phyloP scores from a whole-genome alignment of 257 asterid species.

The Solanum peruvianum region DNA sequence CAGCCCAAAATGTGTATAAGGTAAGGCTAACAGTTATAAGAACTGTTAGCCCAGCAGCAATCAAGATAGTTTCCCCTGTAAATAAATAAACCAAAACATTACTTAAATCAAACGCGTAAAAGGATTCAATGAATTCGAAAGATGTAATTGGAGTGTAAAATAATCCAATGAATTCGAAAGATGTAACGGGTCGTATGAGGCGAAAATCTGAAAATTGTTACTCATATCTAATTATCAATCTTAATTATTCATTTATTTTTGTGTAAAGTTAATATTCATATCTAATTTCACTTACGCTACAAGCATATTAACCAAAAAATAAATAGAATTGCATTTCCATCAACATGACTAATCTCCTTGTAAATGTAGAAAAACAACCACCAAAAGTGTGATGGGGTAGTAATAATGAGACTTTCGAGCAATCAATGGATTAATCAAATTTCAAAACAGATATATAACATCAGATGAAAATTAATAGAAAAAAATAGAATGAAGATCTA shows the following conservation, averaged over 20 bases:
- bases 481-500: not conserved
- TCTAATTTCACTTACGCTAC: not conserved
- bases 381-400: not conserved
- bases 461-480: not conserved
- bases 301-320: not conserved
- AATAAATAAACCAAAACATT: not conserved
- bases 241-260: not conserved
- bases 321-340: not conserved
- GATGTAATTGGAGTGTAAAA: not conserved
- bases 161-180: not conserved
- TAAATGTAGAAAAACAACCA: not conserved
- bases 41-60: slow-evolving; percentile 52
- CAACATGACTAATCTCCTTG: not conserved
- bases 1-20: slow-evolving; percentile 54
- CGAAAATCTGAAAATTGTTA: not conserved
- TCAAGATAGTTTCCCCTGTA: slow-evolving; percentile 35
- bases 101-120: not conserved
- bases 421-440: not conserved
- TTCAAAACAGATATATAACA: not conserved
- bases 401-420: not conserved
- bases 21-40: slow-evolving; percentile 38
- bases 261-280: not conserved
- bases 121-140: not conserved
- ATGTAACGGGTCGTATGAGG: not conserved
- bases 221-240: not conserved